Conservation (phyloP, 2,329 filamentous ascomycete genomes). For the Lachnellula occidentalis region DNA sequence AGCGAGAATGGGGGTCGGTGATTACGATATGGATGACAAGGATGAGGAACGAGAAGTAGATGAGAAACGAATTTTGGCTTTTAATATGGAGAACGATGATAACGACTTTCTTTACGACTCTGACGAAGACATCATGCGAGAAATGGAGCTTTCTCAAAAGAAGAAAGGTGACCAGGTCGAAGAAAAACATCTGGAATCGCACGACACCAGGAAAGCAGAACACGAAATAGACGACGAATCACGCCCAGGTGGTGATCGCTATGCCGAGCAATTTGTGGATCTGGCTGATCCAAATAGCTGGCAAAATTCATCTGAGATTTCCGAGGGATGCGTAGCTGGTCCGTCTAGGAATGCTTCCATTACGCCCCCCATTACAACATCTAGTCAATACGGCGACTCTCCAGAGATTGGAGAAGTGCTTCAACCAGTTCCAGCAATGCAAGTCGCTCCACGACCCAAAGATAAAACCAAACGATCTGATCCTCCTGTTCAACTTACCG, state of each 20-base stretch:
- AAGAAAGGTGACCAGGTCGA: slow-evolving; percentile 18
- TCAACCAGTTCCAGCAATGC: background rate
- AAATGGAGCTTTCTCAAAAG: slow-evolving; percentile 28
- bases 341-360: background rate
- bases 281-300: background rate
- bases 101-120: slow-evolving; percentile 46
- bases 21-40: slow-evolving; percentile 11
- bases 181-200: slow-evolving; percentile 9
- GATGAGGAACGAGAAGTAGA: slow-evolving; percentile 47
- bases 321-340: background rate
- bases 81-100: slow-evolving; percentile 37
- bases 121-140: slow-evolving; percentile 44
- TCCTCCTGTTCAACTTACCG: background rate
- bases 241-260: slow-evolving; percentile 4
- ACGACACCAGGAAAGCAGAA: slow-evolving; percentile 5
- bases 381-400: background rate
- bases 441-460: background rate
- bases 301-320: background rate
- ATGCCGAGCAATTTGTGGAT: slow-evolving; percentile 10
- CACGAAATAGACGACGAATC: slow-evolving; percentile 9
- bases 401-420: background rate
- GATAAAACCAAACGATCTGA: background rate
- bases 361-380: background rate
- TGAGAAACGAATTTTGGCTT: slow-evolving; percentile 49
- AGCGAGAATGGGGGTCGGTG: background rate